Conservation (phyloP, 345 rosid species). For the Syzygium grande region DNA sequence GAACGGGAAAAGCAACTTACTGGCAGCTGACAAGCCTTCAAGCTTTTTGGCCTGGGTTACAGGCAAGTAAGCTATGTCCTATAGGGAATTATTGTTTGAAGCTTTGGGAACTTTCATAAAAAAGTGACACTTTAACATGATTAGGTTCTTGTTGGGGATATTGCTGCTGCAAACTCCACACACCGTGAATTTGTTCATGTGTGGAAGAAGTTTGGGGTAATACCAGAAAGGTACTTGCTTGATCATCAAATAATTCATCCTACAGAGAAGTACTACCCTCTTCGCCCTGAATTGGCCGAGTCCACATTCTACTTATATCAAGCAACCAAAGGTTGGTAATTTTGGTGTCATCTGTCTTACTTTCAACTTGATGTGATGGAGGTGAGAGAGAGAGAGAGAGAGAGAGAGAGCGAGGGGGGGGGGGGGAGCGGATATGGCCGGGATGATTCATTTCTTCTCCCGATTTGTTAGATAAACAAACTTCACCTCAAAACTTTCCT, state of each 20-base stretch:
- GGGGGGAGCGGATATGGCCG: accelerated
- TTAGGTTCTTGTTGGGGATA: constrained; percentile 94
- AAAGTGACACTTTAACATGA: background rate
- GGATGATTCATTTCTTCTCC: background rate
- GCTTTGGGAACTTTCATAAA: background rate
- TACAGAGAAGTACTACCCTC: constrained; percentile 90
- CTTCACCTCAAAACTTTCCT: background rate
- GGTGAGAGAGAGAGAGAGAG: accelerated
- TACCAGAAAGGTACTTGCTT: constrained; percentile 91
- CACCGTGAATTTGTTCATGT: constrained; percentile 83
- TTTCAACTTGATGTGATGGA: background rate
- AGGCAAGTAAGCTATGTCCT: constrained; percentile 36
- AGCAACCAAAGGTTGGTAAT: constrained; percentile 78
- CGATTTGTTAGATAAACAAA: background rate
- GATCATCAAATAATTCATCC: constrained; percentile 88
- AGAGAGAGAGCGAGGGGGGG: background rate
- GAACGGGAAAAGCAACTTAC: constrained; percentile 88
- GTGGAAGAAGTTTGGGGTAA: constrained; percentile 86
- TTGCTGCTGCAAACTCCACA: constrained; percentile 80
- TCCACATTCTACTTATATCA: constrained; percentile 96
- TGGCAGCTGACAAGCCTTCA: constrained; percentile 99
- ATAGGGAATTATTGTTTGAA: background rate
- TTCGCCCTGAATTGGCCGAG: constrained; percentile 93
- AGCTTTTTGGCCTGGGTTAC: constrained; percentile 99
- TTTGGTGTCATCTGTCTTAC: background rate